Evolutionary conservation across 1,139 yeast species (phyloP).

Genomic region (Yamadazyma siamensis): DNA sequence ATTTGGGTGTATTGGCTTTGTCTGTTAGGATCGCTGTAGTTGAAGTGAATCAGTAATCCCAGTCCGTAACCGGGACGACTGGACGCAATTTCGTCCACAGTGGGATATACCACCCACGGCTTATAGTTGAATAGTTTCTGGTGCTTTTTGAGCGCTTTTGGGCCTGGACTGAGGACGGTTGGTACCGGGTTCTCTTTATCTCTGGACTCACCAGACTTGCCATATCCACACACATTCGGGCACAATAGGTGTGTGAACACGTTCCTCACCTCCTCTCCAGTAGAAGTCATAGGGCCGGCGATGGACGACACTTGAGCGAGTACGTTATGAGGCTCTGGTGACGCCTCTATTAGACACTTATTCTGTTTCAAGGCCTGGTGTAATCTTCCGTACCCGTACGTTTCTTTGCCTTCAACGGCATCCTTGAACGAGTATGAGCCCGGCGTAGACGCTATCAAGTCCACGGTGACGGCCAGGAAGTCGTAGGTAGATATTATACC

Average conservation of each 20-base stretch:
- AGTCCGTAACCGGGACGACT: slow-evolving; percentile 45
- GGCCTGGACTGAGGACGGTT: slow-evolving; percentile 28
- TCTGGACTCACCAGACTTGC: no score
- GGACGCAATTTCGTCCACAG: slow-evolving; percentile 43
- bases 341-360: slow-evolving; percentile 23
- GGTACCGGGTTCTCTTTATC: slow-evolving; percentile 8
- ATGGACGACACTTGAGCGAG: slow-evolving; percentile 60
- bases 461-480: slow-evolving; percentile 47
- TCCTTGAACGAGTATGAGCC: slow-evolving; percentile 25
- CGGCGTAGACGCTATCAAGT: slow-evolving; percentile 59
- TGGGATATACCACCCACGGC: slow-evolving; percentile 55
- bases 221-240: slow-evolving; percentile 38
- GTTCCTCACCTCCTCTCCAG: slow-evolving; percentile 34
- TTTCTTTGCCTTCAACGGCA: slow-evolving; percentile 14
- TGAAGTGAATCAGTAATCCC: slow-evolving; percentile 57
- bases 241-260: slow-evolving; percentile 55
- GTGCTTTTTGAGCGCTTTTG: slow-evolving; percentile 21
- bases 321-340: slow-evolving; percentile 7
- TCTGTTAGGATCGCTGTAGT: slow-evolving; percentile 24
- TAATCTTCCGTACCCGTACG: slow-evolving; percentile 54
- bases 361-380: slow-evolving; percentile 36
- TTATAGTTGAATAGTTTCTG: slow-evolving; percentile 26
- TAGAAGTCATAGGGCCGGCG: slow-evolving; percentile 48
- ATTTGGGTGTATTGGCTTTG: slow-evolving; percentile 30
- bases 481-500: slow-evolving; percentile 29